Percentiles rank a stretch among this genome's conserved stretches.
These are phyloP conservation scores for Tricholoma saponaceum DNA, from an alignment of 768 basidiomycete genomes.

Conservation along the genomic window DNA sequence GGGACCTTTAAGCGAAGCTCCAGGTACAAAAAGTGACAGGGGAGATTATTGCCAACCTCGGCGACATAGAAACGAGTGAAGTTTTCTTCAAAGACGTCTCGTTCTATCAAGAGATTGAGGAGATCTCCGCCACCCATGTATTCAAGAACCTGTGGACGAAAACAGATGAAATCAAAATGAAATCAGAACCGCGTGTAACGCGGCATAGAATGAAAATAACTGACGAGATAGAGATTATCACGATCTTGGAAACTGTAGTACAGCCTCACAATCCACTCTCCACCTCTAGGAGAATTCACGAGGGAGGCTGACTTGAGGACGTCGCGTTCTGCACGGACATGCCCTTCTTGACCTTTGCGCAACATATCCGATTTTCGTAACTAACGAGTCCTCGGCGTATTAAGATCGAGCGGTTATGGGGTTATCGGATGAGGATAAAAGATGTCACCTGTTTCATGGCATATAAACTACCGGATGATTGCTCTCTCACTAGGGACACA, in stretches of 20 bases:
- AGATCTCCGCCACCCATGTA: conserved; percentile 98
- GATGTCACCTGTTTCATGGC: conserved; percentile 91
- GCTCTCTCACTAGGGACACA: conserved; percentile 87
- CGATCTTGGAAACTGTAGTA: conserved; percentile 94
- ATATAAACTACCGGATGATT: conserved; percentile 71
- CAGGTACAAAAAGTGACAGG: conserved; percentile 11
- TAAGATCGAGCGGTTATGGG: conserved; percentile 13
- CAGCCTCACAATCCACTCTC: conserved; percentile 93
- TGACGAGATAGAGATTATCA: conserved; percentile 91
- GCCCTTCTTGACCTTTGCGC: conserved; percentile 95
- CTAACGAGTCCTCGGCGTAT: conserved; percentile 32
- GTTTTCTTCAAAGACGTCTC: conserved; percentile 86
- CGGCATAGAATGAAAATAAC: conserved; percentile 32
- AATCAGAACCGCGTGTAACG: conserved; percentile 17
- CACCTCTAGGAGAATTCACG: conserved; percentile 65
- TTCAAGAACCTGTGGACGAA: conserved; percentile 67
- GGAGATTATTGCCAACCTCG: conserved; percentile 54
- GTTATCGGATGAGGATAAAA: conserved; percentile 2
- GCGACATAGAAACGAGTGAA: conserved; percentile 93
- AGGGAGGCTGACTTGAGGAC: conserved; percentile 87
- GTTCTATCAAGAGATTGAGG: conserved; percentile 91
- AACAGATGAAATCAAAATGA: conserved; percentile 46
- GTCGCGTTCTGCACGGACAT: conserved; percentile 94
- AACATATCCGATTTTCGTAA: conserved; percentile 90
- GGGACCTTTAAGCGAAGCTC: conserved; percentile 13